phyloP scores from a whole-genome alignment of 116 monocot genomes.

The Iris pallida region DNA sequence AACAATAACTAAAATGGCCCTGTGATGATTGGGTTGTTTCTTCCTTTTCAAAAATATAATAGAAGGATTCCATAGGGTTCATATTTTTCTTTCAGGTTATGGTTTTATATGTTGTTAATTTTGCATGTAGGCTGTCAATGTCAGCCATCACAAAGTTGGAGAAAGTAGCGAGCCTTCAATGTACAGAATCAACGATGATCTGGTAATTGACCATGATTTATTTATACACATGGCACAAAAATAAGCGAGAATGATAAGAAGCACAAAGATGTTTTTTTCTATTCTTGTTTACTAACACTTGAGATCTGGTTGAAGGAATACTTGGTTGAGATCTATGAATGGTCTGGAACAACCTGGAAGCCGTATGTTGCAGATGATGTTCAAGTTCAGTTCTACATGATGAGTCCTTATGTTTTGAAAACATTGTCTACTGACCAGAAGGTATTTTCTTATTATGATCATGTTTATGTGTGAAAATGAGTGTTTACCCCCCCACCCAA shows the following conservation, averaged over 20 bases:
- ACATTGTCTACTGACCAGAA: constrained; percentile 68
- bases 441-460: constrained; percentile 39
- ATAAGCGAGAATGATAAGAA: neutral
- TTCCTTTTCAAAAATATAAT: too few species aligned
- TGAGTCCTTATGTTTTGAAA: constrained; percentile 95
- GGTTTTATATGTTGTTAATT: neutral
- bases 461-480: neutral
- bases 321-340: constrained; percentile 89
- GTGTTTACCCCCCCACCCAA: too few species aligned
- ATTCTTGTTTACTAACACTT: constrained; percentile 1
- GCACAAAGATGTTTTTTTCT: neutral
- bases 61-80: too few species aligned
- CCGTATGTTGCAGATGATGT: constrained; percentile 93
- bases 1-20: too few species aligned
- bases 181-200: constrained; percentile 89
- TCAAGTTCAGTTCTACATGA: constrained; percentile 97
- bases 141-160: constrained; percentile 71
- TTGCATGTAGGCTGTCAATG: constrained; percentile 72
- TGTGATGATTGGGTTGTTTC: neutral
- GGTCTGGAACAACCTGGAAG: constrained; percentile 84
- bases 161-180: constrained; percentile 68
- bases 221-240: neutral
- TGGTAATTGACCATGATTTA: constrained; percentile 69
- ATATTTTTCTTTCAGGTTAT: too few species aligned
- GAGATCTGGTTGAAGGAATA: constrained; percentile 56